These are phyloP conservation scores for Blastocladiella emersonii DNA, from an alignment of 371 early-diverging fungal genomes.

Conservation along the genomic window DNA sequence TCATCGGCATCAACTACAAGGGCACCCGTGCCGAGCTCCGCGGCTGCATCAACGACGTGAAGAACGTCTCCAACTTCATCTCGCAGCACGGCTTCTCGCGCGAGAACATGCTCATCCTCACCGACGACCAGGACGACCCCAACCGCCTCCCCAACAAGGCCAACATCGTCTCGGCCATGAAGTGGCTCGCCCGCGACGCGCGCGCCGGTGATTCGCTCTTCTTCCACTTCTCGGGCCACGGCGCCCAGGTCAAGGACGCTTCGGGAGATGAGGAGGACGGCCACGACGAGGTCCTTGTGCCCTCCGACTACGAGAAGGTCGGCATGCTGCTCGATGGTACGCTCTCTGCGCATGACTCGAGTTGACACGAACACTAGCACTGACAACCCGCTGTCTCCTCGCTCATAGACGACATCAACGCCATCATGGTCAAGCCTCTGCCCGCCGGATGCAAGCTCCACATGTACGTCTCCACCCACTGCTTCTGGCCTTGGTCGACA, in stretches of 20 bases:
- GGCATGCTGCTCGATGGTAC: constrained; percentile 83
- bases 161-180: constrained; percentile 75
- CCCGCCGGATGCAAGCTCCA: constrained; percentile 45
- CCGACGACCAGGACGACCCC: constrained; percentile 62
- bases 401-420: constrained; percentile 76
- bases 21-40: constrained; percentile 5
- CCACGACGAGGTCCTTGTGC: constrained; percentile 62
- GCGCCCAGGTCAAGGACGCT: constrained; percentile 22
- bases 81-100: constrained; percentile 8
- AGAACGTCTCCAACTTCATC: constrained; percentile 10
- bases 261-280: no score
- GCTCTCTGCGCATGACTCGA: no score
- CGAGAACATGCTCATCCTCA: constrained; percentile 59
- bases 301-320: constrained; percentile 59
- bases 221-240: constrained; percentile 87
- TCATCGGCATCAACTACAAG: constrained; percentile 16
- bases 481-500: no score
- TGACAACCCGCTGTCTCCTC: no score
- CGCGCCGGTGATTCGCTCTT: constrained; percentile 69
- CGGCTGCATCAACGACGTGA: constrained; percentile 15
- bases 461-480: no score
- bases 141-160: constrained; percentile 52
- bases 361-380: no score
- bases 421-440: constrained; percentile 59
- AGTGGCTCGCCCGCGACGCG: constrained; percentile 75